Evolutionary conservation across 2,329 filamentous ascomycete genomes (phyloP).

Genomic region (Parastagonospora avenae): DNA sequence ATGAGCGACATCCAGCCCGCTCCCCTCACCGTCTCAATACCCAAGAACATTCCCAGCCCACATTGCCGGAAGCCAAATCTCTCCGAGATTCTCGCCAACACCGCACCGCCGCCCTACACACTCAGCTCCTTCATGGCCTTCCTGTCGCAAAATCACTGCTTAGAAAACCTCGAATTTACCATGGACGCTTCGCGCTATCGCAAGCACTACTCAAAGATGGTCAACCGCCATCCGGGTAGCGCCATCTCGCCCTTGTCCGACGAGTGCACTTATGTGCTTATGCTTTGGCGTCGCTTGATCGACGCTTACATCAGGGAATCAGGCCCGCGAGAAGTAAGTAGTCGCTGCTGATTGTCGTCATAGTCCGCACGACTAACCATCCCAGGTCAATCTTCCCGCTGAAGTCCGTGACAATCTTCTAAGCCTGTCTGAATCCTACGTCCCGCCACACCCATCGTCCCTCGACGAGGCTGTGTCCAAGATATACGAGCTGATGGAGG

Average conservation of each 20-base stretch:
- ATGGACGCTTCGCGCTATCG: conserved; percentile 89
- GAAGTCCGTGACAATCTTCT: conserved; percentile 83
- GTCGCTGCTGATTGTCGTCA: too few relatives aligned
- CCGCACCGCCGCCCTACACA: conserved; percentile 85
- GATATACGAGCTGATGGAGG: conserved; percentile 96
- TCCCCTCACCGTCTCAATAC: conserved; percentile 58
- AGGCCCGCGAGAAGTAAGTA: conserved; percentile 43
- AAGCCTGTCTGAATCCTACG: conserved; percentile 60
- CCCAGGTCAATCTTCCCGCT: conserved; percentile 73
- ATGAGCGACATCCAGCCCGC: conserved; percentile 54
- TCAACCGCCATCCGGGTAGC: conserved; percentile 56
- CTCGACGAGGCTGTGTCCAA: conserved; percentile 84
- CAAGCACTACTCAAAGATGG: conserved; percentile 65
- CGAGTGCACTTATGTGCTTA: conserved; percentile 71
- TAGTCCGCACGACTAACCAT: conserved; percentile 22
- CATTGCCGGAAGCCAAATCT: conserved; percentile 73
- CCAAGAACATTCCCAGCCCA: conserved; percentile 49
- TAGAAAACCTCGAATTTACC: conserved; percentile 96
- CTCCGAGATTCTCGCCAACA: conserved; percentile 85
- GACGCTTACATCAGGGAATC: conserved; percentile 76
- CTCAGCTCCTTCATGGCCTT: conserved; percentile 94
- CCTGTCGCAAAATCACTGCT: conserved; percentile 93
- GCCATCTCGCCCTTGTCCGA: conserved; percentile 59
- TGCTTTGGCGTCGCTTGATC: conserved; percentile 85
- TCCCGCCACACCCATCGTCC: conserved; percentile 74